These are phyloP conservation scores for Leucocoprinus sp. DNA, from an alignment of 768 basidiomycete species.

Conservation along the genomic window DNA sequence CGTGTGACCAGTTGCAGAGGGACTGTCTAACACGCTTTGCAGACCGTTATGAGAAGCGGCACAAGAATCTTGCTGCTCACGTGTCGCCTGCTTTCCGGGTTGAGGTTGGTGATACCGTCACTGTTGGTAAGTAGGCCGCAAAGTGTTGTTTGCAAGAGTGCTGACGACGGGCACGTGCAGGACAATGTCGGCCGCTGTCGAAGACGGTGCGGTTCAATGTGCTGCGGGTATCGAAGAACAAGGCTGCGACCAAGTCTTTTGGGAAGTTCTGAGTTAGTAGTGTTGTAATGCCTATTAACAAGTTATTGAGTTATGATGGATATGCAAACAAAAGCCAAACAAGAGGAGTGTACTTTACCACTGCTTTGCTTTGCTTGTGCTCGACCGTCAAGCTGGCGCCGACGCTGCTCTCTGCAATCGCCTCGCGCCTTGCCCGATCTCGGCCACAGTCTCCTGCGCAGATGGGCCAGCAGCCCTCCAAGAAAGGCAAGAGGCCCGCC, in stretches of 20 bases:
- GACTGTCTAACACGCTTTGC: slow-evolving; percentile 11
- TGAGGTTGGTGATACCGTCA: slow-evolving; percentile 88
- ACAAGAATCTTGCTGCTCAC: slow-evolving; percentile 97
- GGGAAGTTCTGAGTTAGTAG: slow-evolving; percentile 69
- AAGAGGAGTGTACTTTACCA: slow-evolving; percentile 18
- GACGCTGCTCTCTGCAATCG: slow-evolving; percentile 68
- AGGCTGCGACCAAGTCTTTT: slow-evolving; percentile 86
- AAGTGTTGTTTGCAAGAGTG: neutral
- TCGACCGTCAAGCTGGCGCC: slow-evolving; percentile 66
- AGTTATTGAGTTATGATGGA: slow-evolving; percentile 2
- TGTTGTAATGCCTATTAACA: slow-evolving; percentile 8
- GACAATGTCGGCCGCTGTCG: slow-evolving; percentile 97
- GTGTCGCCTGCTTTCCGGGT: slow-evolving; percentile 99
- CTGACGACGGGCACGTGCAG: slow-evolving; percentile 28
- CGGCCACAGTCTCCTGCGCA: slow-evolving; percentile 66
- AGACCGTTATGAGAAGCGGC: slow-evolving; percentile 98
- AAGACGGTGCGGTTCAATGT: slow-evolving; percentile 99
- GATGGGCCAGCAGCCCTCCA: slow-evolving; percentile 83
- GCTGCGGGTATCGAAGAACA: slow-evolving; percentile 88
- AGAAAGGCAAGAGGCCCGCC: slow-evolving; percentile 63
- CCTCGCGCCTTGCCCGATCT: slow-evolving; percentile 63
- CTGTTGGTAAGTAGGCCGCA: slow-evolving; percentile 64
- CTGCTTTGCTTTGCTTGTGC: slow-evolving; percentile 12
- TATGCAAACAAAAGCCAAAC: slow-evolving; percentile 30
- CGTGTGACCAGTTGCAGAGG: slow-evolving; percentile 23